Evolutionary conservation across 179 eudicot species (phyloP).

Genomic region (Heliamphora pulchella): DNA sequence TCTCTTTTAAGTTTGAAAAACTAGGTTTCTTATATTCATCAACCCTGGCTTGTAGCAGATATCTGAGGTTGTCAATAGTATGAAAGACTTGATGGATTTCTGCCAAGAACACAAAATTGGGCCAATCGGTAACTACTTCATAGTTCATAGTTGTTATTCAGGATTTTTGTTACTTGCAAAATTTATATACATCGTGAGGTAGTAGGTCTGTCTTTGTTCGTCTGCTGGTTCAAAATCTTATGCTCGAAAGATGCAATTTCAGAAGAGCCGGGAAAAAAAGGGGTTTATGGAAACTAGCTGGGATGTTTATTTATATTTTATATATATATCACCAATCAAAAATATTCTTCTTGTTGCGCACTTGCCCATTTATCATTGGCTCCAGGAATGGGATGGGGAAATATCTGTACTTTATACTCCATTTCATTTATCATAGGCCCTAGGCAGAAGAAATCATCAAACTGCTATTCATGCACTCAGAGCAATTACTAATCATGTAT

Average conservation of each 20-base stretch:
- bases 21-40: neutral
- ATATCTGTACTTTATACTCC: neutral
- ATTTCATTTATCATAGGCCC: no score
- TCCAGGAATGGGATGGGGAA: no score
- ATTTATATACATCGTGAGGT: neutral
- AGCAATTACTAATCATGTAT: neutral
- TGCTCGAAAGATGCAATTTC: neutral
- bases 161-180: neutral
- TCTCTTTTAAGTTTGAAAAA: no score
- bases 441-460: no score
- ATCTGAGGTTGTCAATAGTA: conserved; percentile 91
- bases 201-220: neutral
- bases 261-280: neutral
- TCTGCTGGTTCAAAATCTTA: neutral
- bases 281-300: neutral
- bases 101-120: conserved; percentile 72
- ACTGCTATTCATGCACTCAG: neutral
- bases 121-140: conserved; percentile 55
- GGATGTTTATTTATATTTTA: neutral
- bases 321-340: neutral
- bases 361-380: neutral
- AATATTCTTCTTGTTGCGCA: neutral
- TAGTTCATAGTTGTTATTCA: neutral
- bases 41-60: conserved; percentile 43
- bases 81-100: conserved; percentile 83